phyloP scores from a whole-genome alignment of 1,284 basidiomycete genomes.

The Golubevia pallescens region DNA sequence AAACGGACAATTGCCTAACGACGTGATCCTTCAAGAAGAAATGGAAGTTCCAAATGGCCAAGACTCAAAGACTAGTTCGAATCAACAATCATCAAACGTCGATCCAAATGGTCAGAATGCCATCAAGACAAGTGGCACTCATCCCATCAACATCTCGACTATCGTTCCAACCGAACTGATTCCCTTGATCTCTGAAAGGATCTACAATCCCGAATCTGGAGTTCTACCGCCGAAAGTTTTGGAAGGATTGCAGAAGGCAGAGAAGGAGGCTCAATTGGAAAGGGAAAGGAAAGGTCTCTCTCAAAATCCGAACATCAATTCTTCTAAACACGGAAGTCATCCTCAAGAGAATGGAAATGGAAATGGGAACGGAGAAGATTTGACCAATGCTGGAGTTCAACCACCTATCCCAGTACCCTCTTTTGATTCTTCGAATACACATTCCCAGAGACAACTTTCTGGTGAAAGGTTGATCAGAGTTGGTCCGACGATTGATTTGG shows the following conservation, averaged over 20 bases:
- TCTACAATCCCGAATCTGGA: constrained; percentile 8
- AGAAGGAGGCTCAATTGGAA: too few relatives aligned
- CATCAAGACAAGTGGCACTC: constrained; percentile 53
- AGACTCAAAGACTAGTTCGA: neutral
- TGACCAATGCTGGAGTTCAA: too few relatives aligned
- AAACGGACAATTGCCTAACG: neutral
- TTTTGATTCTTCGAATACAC: constrained; percentile 9
- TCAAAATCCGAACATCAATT: too few relatives aligned
- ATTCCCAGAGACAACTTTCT: constrained; percentile 21
- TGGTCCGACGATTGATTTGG: constrained; percentile 28
- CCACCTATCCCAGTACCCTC: too few relatives aligned
- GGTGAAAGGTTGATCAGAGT: constrained; percentile 42
- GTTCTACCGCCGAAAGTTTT: too few relatives aligned
- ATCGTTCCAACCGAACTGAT: constrained; percentile 39
- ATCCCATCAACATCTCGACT: constrained; percentile 52
- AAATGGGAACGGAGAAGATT: too few relatives aligned
- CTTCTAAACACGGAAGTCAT: too few relatives aligned
- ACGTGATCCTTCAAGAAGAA: constrained; percentile 11
- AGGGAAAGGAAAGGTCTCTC: too few relatives aligned
- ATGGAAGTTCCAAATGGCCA: constrained; percentile 9
- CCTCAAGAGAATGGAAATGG: too few relatives aligned
- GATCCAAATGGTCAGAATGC: constrained; percentile 21
- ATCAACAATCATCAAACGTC: constrained; percentile 8
- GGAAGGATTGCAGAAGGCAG: too few relatives aligned
- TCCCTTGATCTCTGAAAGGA: constrained; percentile 19